Percentiles rank a stretch among this genome's conserved stretches.
Evolutionary conservation across 768 basidiomycete genomes (phyloP).

Genomic region (Phlegmacium glaucopus): DNA sequence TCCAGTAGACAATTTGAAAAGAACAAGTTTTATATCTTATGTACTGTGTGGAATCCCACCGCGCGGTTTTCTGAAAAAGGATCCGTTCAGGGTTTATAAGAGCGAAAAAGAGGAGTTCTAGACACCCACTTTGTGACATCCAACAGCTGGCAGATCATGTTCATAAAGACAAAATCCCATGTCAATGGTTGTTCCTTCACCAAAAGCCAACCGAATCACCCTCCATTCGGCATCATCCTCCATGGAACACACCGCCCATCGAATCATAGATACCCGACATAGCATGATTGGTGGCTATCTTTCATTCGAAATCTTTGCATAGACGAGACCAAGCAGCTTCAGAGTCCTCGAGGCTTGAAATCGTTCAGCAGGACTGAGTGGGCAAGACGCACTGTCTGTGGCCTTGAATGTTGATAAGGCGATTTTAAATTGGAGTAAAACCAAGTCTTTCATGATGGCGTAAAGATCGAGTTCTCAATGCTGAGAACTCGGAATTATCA

Average conservation of each 20-base stretch:
- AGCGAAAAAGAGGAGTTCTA: neutral
- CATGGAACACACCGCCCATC: conserved; percentile 33
- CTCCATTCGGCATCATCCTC: conserved; percentile 27
- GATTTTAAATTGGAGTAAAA: conserved; percentile 30
- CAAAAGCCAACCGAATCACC: conserved; percentile 23
- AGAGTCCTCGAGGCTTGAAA: conserved; percentile 19
- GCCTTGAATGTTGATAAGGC: conserved; percentile 22
- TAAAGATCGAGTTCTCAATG: too few relatives aligned
- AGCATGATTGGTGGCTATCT: conserved; percentile 22
- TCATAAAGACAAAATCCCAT: conserved; percentile 40
- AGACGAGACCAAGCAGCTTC: conserved; percentile 30
- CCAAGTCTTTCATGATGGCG: conserved; percentile 22
- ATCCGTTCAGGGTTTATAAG: neutral
- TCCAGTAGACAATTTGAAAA: conserved; percentile 34
- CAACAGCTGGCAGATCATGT: conserved; percentile 40
- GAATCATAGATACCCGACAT: conserved; percentile 42
- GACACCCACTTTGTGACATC: conserved; percentile 37
- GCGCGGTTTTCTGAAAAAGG: too few relatives aligned
- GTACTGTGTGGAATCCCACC: neutral
- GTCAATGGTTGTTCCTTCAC: conserved; percentile 34
- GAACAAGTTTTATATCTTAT: conserved; percentile 2
- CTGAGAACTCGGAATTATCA: too few relatives aligned
- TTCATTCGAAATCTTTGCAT: conserved; percentile 20
- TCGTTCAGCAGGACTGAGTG: conserved; percentile 22
- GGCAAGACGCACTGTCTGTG: conserved; percentile 26